Evolutionary conservation across 2,329 filamentous ascomycete genomes (phyloP).

Genomic region (Microcera coccophila): DNA sequence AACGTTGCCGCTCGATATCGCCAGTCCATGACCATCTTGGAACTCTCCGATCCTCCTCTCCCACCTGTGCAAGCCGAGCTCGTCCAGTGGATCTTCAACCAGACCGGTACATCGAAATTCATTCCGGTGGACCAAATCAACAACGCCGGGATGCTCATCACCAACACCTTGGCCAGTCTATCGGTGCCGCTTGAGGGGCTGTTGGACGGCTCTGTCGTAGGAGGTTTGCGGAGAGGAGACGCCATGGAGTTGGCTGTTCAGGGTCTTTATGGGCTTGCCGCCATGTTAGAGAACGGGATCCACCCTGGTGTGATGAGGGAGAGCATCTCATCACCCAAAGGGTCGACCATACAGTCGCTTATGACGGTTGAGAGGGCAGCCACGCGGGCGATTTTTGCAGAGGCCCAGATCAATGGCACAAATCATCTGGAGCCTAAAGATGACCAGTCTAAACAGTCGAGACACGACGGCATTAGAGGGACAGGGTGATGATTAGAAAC

Average conservation of each 20-base stretch:
- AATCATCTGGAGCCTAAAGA: conserved; percentile 3
- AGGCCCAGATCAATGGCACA: conserved; percentile 3
- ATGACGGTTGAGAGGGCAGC: conserved; percentile 2
- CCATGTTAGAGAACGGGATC: conserved; percentile 2
- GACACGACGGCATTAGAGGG: neutral
- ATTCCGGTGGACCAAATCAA: neutral
- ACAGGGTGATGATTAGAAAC: too few relatives aligned
- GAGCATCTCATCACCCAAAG: conserved; percentile 4
- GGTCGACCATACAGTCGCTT: conserved; percentile 7
- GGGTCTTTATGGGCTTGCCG: neutral
- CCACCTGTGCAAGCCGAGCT: neutral
- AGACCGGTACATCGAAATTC: conserved; percentile 2
- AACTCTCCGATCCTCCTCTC: neutral
- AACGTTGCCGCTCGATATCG: conserved; percentile 7
- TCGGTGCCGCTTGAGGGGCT: conserved; percentile 5
- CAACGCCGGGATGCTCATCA: conserved; percentile 1
- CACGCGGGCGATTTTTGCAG: conserved; percentile 1
- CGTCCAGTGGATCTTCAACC: conserved; percentile 4
- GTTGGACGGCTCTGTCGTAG: conserved; percentile 3
- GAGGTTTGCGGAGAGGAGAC: neutral
- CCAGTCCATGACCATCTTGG: conserved; percentile 8
- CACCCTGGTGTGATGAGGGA: conserved; percentile 7
- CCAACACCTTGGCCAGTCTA: conserved; percentile 2
- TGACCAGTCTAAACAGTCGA: too few relatives aligned
- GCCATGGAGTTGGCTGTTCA: conserved; percentile 5